Percentiles rank a stretch among this genome's conserved stretches.
Evolutionary conservation across 495 filamentous ascomycete species (phyloP).

Genomic region (Hypoxylon rickii): DNA sequence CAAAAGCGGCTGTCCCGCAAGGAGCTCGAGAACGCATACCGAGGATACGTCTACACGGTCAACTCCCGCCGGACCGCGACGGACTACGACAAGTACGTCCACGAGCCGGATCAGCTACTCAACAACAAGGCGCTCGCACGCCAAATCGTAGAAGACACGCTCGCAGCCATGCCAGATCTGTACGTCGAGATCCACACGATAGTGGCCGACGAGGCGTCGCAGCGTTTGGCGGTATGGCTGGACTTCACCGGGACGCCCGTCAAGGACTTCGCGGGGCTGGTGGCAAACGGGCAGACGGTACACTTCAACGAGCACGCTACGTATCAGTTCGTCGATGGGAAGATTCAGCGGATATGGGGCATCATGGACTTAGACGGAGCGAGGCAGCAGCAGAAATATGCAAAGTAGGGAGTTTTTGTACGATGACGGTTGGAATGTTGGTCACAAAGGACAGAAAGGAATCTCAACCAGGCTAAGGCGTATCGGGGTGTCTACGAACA

Average conservation of each 20-base stretch:
- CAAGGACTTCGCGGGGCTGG: constrained; percentile 19
- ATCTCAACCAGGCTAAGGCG: too few species aligned
- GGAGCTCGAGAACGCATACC: constrained; percentile 14
- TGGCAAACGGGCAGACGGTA: constrained; percentile 12
- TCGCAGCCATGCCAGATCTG: constrained; percentile 25
- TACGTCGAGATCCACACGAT: constrained; percentile 23
- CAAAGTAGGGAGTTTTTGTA: neutral
- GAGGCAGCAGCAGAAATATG: constrained; percentile 13
- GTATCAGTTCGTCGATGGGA: constrained; percentile 28
- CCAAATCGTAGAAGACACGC: constrained; percentile 20
- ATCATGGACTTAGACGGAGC: constrained; percentile 27
- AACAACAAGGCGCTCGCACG: constrained; percentile 24
- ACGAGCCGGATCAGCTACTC: constrained; percentile 13
- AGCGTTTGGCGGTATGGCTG: constrained; percentile 30
- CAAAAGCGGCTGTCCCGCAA: constrained; percentile 14
- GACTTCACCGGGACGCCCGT: constrained; percentile 25
- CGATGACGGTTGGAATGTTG: neutral
- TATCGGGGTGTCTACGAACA: too few species aligned
- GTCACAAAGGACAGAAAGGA: too few species aligned
- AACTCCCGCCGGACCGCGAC: constrained; percentile 14
- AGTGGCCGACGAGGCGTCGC: constrained; percentile 20
- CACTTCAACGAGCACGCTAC: constrained; percentile 28
- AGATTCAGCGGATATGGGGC: constrained; percentile 30
- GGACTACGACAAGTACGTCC: constrained; percentile 21
- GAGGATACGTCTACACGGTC: constrained; percentile 20